These are phyloP conservation scores for Tetrapisispora phaffii DNA, from an alignment of 805 yeast species.

Conservation along the genomic window DNA sequence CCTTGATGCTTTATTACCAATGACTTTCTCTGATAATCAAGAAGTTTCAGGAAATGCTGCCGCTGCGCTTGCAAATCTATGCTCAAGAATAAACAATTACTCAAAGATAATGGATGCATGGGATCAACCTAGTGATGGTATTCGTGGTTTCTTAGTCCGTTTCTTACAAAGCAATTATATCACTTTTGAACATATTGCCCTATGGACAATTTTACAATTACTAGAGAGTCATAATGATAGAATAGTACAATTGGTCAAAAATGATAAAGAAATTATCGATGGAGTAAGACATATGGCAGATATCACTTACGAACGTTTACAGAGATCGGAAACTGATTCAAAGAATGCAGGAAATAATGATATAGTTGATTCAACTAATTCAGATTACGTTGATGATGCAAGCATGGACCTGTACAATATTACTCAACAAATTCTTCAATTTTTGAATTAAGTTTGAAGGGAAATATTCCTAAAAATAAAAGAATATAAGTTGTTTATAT, in stretches of 20 bases:
- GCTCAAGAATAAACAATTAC: conserved; percentile 82
- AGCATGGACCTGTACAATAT: conserved; percentile 54
- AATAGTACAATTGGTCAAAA: conserved; percentile 44
- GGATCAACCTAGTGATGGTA: conserved; percentile 74
- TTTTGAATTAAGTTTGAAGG: conserved; percentile 15
- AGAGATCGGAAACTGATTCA: conserved; percentile 19
- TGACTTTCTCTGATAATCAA: conserved; percentile 76
- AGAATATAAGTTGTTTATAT: background rate
- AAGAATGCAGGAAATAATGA: conserved; percentile 12
- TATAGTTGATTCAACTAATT: conserved; percentile 13
- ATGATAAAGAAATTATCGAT: conserved; percentile 42
- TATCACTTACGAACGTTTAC: conserved; percentile 26
- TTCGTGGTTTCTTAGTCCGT: conserved; percentile 69
- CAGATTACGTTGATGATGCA: conserved; percentile 48
- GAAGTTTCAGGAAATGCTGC: conserved; percentile 98
- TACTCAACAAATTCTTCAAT: conserved; percentile 57
- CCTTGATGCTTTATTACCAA: conserved; percentile 80
- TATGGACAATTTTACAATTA: conserved; percentile 91
- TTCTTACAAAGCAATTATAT: conserved; percentile 78
- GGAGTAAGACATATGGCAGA: conserved; percentile 43
- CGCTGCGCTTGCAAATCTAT: conserved; percentile 92
- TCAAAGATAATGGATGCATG: conserved; percentile 69
- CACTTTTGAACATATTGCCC: conserved; percentile 94
- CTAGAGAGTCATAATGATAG: conserved; percentile 74
- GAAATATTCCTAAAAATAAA: background rate